Percentiles rank a stretch among this genome's conserved stretches.
These are phyloP conservation scores for Naganishia antarctica DNA, from an alignment of 768 basidiomycete species.

Conservation along the genomic window DNA sequence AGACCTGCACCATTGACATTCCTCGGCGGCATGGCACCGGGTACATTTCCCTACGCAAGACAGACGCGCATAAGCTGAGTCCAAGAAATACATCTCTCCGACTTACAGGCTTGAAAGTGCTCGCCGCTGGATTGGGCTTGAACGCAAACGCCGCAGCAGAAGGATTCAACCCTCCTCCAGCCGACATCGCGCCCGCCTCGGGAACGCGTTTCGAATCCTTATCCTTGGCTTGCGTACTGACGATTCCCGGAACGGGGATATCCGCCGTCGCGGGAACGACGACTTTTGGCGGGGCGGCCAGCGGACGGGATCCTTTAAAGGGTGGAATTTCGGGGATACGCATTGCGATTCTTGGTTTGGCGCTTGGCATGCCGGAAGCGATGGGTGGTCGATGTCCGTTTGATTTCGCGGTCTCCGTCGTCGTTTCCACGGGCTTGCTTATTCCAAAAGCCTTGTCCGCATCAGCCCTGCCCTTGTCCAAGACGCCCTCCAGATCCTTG, in stretches of 20 bases:
- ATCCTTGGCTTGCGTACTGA: slow-evolving; percentile 35
- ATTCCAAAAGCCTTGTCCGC: background rate
- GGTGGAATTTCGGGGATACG: slow-evolving; percentile 84
- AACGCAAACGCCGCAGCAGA: slow-evolving; percentile 74
- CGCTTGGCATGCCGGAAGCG: background rate
- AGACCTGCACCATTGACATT: background rate
- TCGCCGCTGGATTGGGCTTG: slow-evolving; percentile 77
- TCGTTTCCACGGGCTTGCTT: slow-evolving; percentile 57
- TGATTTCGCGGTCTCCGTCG: slow-evolving; percentile 54
- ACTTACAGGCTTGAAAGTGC: slow-evolving; percentile 64
- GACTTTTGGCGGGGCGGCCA: slow-evolving; percentile 24
- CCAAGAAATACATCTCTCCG: background rate
- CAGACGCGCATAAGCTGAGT: background rate
- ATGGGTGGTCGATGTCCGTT: background rate
- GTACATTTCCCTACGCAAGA: background rate
- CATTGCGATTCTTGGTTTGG: slow-evolving; percentile 56
- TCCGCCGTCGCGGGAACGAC: slow-evolving; percentile 35
- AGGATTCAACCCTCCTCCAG: slow-evolving; percentile 59
- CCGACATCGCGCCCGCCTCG: slow-evolving; percentile 48
- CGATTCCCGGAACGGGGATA: slow-evolving; percentile 1
- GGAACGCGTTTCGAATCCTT: slow-evolving; percentile 34
- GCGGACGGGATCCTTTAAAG: slow-evolving; percentile 60
- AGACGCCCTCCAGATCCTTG: background rate
- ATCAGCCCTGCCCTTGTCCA: background rate
- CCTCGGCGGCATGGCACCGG: background rate